phyloP scores from a whole-genome alignment of 1,284 basidiomycete species.

The Ceratobasidium sp. region DNA sequence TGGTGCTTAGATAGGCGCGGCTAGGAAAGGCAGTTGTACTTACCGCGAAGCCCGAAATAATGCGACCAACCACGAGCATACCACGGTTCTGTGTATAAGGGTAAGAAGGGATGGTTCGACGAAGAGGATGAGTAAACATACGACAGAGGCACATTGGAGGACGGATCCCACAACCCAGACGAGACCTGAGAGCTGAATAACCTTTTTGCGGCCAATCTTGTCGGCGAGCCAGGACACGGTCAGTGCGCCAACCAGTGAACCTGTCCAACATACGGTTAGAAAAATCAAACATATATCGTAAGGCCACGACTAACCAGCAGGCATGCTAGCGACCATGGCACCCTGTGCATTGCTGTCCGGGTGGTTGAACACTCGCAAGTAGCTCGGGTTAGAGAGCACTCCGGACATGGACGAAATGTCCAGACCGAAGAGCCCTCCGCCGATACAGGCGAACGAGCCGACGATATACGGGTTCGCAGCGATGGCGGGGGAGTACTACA shows the following conservation, averaged over 20 bases:
- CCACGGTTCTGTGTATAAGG: constrained; percentile 66
- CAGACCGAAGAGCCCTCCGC: constrained; percentile 80
- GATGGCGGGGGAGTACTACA: constrained; percentile 36
- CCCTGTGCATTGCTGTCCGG: constrained; percentile 69
- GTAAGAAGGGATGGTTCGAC: neutral
- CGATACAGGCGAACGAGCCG: constrained; percentile 83
- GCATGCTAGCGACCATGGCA: constrained; percentile 79
- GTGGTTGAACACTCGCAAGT: constrained; percentile 49
- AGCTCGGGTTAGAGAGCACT: constrained; percentile 65
- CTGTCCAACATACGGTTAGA: constrained; percentile 11
- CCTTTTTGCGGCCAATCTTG: constrained; percentile 73
- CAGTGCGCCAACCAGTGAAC: constrained; percentile 50
- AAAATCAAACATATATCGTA: neutral
- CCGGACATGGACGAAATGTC: constrained; percentile 86
- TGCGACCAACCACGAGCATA: constrained; percentile 76
- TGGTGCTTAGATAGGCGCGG: constrained; percentile 31
- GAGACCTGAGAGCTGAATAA: constrained; percentile 71
- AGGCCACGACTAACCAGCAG: constrained; percentile 7
- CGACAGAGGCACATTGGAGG: constrained; percentile 69
- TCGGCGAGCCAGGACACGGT: constrained; percentile 69
- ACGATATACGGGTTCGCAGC: constrained; percentile 49
- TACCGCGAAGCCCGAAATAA: constrained; percentile 70
- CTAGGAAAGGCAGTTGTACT: neutral
- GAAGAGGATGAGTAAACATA: neutral
- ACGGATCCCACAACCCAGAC: constrained; percentile 81